A percentile compares a stretch with the other conserved stretches of the same genome.
Evolutionary conservation across 2,329 filamentous ascomycete genomes (phyloP).

Genomic region (Fusarium kyushuense): DNA sequence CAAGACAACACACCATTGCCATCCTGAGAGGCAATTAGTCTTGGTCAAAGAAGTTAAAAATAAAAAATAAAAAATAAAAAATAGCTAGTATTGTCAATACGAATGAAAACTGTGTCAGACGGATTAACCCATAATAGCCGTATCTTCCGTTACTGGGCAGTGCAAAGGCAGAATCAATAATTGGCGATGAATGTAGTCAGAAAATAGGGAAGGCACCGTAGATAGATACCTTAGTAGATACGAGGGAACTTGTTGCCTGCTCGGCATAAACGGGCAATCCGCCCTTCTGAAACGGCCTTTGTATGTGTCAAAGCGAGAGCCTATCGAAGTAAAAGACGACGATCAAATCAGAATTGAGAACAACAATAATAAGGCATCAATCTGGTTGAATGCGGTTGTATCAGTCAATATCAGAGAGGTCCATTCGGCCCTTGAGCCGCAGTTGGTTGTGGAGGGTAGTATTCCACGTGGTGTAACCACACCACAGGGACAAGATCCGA

Average conservation of each 20-base stretch:
- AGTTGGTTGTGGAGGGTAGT: slow-evolving; percentile 27
- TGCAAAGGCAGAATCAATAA: slow-evolving; percentile 7
- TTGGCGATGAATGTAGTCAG: slow-evolving; percentile 27
- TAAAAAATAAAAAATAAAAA: too few species aligned
- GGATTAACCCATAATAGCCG: slow-evolving; percentile 24
- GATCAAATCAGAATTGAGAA: slow-evolving; percentile 21
- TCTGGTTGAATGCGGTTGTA: slow-evolving; percentile 25
- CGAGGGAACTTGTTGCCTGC: slow-evolving; percentile 30
- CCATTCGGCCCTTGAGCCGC: slow-evolving; percentile 43
- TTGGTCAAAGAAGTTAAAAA: not conserved
- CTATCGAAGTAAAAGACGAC: slow-evolving; percentile 31
- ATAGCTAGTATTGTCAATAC: not conserved
- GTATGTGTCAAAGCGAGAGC: slow-evolving; percentile 39
- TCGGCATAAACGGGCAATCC: slow-evolving; percentile 25
- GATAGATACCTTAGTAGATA: slow-evolving; percentile 8
- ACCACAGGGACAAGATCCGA: slow-evolving; percentile 22
- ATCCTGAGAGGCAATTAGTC: slow-evolving; percentile 21
- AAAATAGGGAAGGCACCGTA: slow-evolving; percentile 2
- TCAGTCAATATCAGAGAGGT: slow-evolving; percentile 24
- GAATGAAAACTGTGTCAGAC: slow-evolving; percentile 35
- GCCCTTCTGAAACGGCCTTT: slow-evolving; percentile 34
- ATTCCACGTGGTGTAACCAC: slow-evolving; percentile 48
- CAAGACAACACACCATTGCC: slow-evolving; percentile 12
- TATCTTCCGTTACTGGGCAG: slow-evolving; percentile 30
- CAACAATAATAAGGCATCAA: slow-evolving; percentile 13